Evolutionary conservation across 176 grass and related monocot genomes (phyloP).

Genomic region (Pontederia paniculata): DNA sequence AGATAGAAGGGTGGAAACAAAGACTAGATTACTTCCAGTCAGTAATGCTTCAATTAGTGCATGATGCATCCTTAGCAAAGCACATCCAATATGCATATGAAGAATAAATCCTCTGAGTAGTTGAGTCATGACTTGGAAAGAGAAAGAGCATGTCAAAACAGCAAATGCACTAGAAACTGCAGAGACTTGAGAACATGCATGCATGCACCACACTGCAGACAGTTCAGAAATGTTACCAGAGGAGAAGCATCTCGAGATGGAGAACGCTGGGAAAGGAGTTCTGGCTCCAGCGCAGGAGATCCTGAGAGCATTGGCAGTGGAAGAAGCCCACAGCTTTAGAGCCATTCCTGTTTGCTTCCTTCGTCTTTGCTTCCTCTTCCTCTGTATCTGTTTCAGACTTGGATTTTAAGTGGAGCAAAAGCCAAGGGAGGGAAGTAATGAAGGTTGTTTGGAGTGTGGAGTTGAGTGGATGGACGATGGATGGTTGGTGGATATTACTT

Average conservation of each 20-base stretch:
- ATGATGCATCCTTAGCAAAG: too few species aligned
- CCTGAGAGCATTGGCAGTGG: constrained; percentile 55
- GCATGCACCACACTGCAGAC: neutral
- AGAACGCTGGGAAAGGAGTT: constrained; percentile 24
- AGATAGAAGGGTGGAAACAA: too few species aligned
- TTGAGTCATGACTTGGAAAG: too few species aligned
- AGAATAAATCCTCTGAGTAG: too few species aligned
- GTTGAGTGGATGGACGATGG: neutral
- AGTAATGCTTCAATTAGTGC: too few species aligned
- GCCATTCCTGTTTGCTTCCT: constrained; percentile 9
- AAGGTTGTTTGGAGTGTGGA: neutral
- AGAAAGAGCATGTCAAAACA: too few species aligned
- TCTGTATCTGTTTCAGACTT: neutral
- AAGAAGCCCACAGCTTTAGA: constrained; percentile 30
- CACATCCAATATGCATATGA: too few species aligned
- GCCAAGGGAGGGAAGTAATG: neutral
- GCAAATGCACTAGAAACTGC: too few species aligned
- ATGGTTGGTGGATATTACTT: constrained; percentile 6
- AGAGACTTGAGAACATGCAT: neutral
- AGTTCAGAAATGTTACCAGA: constrained; percentile 21
- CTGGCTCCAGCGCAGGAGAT: constrained; percentile 25
- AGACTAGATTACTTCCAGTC: too few species aligned
- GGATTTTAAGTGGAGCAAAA: constrained; percentile 9
- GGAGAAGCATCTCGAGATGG: constrained; percentile 50
- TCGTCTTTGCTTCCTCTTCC: neutral